Base-by-base conservation (phyloP, 768 basidiomycete species). In the Tylopilus rubrobrunneus region DNA sequence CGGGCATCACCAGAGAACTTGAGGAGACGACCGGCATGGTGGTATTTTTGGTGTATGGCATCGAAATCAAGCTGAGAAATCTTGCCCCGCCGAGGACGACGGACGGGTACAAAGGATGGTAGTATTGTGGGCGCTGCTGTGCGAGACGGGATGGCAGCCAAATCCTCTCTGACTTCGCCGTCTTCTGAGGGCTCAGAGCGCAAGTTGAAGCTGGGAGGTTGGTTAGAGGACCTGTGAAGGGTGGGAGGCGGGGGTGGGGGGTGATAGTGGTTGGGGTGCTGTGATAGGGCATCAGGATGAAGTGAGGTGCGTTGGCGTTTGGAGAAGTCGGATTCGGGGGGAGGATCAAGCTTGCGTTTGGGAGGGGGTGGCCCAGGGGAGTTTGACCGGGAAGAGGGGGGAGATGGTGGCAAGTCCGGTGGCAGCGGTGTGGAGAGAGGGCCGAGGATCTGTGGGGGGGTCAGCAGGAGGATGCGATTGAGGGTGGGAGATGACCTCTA, bases 1-100 rank as follows among this genome's bases (percentile, higher is more conserved):
- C 89, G 84, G 43, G 84, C 80, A 64, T 90, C 87, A 25, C 89
- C 89, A 1, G 89, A 90, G 65, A 88, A 90, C 71, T 93, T 92
- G 66, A 93, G 85, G 59, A 78, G 73, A 53, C 89, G 83, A 21
- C 87, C 91, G 19, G 80, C 78, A 4, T 70, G 71, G 60, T 89
- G 83, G 65, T 88, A 92, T 64, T 78, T 83, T 65, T 86, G 80
- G 62, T 89, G 82, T 40, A 89, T 73, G 37, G 71, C 73, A 49
- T 87, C 82, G 64, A 76, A 84, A 61, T 84, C 77, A 37, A 73
- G 68, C 5, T 56, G 58, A 29, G 73, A 64, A 39, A 75, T 71
- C 65, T 76, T 77, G 56, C 86, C 84, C 47, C 84, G 82, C 63
- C 83, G 82, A 7, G 86, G 86, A 12, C 86, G 77, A 46, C 84